These are phyloP conservation scores for Neolentinus lepideus DNA, from an alignment of 1,284 basidiomycete species.

Conservation along the genomic window DNA sequence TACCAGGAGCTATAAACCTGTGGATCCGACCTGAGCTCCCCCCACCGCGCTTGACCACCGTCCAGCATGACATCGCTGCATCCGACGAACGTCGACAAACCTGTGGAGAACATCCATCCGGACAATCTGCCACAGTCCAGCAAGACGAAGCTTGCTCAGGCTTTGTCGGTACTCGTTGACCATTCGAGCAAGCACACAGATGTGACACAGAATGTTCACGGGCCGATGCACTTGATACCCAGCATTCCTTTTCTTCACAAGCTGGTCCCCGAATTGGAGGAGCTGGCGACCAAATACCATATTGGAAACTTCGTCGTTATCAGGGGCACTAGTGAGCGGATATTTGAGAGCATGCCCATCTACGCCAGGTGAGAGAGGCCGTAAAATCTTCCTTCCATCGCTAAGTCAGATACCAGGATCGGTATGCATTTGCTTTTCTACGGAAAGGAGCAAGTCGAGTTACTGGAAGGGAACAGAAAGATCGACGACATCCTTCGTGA, in stretches of 20 bases:
- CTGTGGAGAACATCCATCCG: conserved; percentile 20
- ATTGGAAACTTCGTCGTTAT: conserved; percentile 65
- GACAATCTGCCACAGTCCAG: conserved; percentile 18
- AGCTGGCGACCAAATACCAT: conserved; percentile 43
- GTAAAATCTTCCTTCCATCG: conserved; percentile 1
- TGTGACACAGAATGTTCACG: conserved; percentile 36
- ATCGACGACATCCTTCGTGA: conserved; percentile 57
- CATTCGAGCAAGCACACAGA: conserved; percentile 30
- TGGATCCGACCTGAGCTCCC: no score
- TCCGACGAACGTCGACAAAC: conserved; percentile 12
- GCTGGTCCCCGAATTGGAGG: conserved; percentile 48
- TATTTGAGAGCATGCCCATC: conserved; percentile 80
- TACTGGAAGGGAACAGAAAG: conserved; percentile 41
- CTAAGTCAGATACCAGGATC: conserved; percentile 24
- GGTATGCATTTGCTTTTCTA: conserved; percentile 82
- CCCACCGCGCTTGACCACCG: background rate
- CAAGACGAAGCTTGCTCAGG: conserved; percentile 15
- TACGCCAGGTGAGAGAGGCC: conserved; percentile 43
- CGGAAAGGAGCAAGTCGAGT: conserved; percentile 41
- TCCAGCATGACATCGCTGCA: conserved; percentile 15
- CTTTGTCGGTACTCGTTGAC: conserved; percentile 35
- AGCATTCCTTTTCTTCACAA: conserved; percentile 33
- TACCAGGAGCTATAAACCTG: no score
- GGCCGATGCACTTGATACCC: conserved; percentile 19
- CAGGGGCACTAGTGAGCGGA: conserved; percentile 48